Percentiles rank a stretch among this genome's conserved stretches.
These are phyloP conservation scores for Yarrowia galli DNA, from an alignment of 1,139 yeast species.

Conservation along the genomic window DNA sequence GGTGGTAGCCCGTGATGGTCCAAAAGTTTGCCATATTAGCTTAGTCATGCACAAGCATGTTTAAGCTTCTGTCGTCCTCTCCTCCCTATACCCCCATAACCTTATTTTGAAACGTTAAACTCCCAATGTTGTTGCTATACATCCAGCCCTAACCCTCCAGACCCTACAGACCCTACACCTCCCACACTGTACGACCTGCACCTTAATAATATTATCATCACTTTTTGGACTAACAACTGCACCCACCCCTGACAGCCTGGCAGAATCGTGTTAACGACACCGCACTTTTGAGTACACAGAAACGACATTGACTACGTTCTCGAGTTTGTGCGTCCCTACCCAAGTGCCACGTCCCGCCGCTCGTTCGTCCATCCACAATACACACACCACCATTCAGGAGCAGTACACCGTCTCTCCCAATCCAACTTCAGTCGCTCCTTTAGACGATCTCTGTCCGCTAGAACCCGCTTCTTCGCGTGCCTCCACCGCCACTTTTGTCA, in stretches of 20 bases:
- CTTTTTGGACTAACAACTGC: conserved; percentile 1
- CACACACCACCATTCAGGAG: conserved; percentile 15
- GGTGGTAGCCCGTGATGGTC: background rate
- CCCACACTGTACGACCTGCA: conserved; percentile 9
- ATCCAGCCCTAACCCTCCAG: conserved; percentile 12
- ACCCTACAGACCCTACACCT: background rate
- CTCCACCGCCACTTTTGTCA: conserved; percentile 20
- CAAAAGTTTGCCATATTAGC: background rate
- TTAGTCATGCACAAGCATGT: background rate
- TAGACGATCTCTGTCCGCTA: conserved; percentile 20
- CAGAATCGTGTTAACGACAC: background rate
- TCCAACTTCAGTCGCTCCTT: conserved; percentile 44
- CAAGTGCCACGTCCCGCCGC: background rate
- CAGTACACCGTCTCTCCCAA: conserved; percentile 5
- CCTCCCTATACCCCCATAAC: background rate
- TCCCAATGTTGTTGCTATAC: conserved; percentile 8
- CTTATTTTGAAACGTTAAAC: background rate
- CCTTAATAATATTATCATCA: conserved; percentile 29
- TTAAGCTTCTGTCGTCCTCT: background rate
- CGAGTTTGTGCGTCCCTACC: background rate
- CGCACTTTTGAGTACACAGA: conserved; percentile 5
- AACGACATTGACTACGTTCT: background rate
- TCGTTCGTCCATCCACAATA: background rate
- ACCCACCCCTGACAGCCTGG: conserved; percentile 25
- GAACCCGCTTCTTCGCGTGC: conserved; percentile 10